These are phyloP conservation scores for Niveomyces coronatus DNA, from an alignment of 2,329 filamentous ascomycete species.

Conservation along the genomic window DNA sequence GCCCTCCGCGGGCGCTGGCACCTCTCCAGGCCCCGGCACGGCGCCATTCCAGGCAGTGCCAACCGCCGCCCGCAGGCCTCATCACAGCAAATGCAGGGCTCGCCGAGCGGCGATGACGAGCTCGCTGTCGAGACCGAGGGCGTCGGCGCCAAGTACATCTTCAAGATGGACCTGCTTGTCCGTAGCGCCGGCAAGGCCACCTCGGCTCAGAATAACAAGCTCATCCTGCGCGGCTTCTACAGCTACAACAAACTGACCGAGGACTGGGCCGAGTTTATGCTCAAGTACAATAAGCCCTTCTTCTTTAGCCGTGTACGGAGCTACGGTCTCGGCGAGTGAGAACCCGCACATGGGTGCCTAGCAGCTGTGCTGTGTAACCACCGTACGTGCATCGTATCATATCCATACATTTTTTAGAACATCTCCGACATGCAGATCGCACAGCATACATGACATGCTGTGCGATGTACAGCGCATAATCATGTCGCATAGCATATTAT, in stretches of 20 bases:
- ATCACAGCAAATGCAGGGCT: slow-evolving; percentile 12
- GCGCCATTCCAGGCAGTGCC: slow-evolving; percentile 56
- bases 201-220: slow-evolving; percentile 67
- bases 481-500: no score
- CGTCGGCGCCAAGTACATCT: slow-evolving; percentile 66
- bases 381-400: no score
- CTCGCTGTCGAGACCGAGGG: slow-evolving; percentile 82
- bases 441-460: no score
- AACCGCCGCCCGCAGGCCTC: slow-evolving; percentile 46
- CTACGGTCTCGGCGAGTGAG: slow-evolving; percentile 37
- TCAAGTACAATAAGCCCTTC: slow-evolving; percentile 54
- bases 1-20: slow-evolving; percentile 51
- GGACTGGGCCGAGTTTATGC: slow-evolving; percentile 74
- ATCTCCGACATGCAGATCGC: no score
- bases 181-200: slow-evolving; percentile 48
- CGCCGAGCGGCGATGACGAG: slow-evolving; percentile 50
- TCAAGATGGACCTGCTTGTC: slow-evolving; percentile 69
- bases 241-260: slow-evolving; percentile 84
- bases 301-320: slow-evolving; percentile 58
- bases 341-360: not conserved
- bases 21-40: slow-evolving; percentile 27
- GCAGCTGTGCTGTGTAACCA: no score
- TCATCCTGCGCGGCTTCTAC: slow-evolving; percentile 83
- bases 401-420: no score
- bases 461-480: no score